phyloP scores from a whole-genome alignment of 1,284 basidiomycete species.

The Clitocybe nebularis region DNA sequence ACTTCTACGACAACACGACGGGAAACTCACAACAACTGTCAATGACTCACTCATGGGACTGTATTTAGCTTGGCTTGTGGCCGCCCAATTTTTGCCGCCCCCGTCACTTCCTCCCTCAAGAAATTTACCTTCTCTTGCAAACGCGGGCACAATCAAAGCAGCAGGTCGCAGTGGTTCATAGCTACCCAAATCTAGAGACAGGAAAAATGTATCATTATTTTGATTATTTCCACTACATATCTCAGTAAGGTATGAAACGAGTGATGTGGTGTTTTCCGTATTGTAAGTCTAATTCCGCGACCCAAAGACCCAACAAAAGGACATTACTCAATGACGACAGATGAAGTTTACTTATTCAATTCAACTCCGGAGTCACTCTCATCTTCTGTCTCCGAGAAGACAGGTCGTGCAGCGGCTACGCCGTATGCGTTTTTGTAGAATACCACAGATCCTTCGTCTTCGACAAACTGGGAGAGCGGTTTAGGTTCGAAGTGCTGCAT shows the following conservation, averaged over 20 bases:
- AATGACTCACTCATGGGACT: slow-evolving; percentile 75
- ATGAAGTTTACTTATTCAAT: slow-evolving; percentile 5
- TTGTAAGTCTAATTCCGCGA: not conserved
- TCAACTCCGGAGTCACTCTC: slow-evolving; percentile 12
- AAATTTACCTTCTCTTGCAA: slow-evolving; percentile 34
- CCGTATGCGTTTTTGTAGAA: slow-evolving; percentile 90
- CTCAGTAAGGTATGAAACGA: not conserved
- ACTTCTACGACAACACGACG: slow-evolving; percentile 51
- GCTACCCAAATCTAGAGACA: slow-evolving; percentile 1
- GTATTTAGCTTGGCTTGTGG: slow-evolving; percentile 94
- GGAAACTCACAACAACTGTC: slow-evolving; percentile 61
- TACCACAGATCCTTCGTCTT: slow-evolving; percentile 85
- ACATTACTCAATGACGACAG: not conserved
- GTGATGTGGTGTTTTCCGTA: not conserved
- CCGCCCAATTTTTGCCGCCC: slow-evolving; percentile 80
- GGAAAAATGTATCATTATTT: slow-evolving; percentile 2
- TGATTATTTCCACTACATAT: not conserved
- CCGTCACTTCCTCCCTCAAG: slow-evolving; percentile 40
- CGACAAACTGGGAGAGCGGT: slow-evolving; percentile 61
- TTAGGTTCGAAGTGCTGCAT: slow-evolving; percentile 6
- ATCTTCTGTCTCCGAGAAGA: slow-evolving; percentile 42
- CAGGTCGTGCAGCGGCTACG: slow-evolving; percentile 65
- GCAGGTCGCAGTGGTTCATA: slow-evolving; percentile 44
- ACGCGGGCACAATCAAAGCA: slow-evolving; percentile 35
- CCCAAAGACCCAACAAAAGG: not conserved